phyloP scores from a whole-genome alignment of 148 eudicot species.

The Chenopodium berlandieri region DNA sequence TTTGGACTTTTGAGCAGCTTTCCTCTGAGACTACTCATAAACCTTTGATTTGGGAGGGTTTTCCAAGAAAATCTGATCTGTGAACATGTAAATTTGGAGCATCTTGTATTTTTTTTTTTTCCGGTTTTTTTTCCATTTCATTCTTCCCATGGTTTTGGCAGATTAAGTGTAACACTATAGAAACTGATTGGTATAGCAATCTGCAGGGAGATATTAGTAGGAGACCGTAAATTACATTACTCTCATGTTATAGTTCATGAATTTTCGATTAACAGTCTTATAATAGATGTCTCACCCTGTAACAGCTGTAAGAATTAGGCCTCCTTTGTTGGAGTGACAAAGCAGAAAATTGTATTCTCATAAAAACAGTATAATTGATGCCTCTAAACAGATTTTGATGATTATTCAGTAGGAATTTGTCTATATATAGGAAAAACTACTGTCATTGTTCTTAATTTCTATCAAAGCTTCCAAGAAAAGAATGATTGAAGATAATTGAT shows the following conservation, averaged over 20 bases:
- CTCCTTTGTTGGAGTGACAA: not conserved
- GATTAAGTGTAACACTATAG: conserved; percentile 18
- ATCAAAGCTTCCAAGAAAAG: not conserved
- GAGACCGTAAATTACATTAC: not conserved
- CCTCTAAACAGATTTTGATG: not conserved
- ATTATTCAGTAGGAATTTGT: not conserved
- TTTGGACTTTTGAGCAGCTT: not conserved
- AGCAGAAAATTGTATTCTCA: no score
- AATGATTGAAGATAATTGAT: not conserved
- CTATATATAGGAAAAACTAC: not conserved
- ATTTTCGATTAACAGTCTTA: not conserved
- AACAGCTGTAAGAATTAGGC: not conserved
- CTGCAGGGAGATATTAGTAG: conserved; percentile 10
- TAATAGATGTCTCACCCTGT: not conserved
- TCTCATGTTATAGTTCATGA: not conserved
- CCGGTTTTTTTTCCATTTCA: not conserved
- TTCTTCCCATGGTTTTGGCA: conserved; percentile 14
- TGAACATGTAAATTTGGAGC: conserved; percentile 27
- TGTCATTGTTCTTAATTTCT: no score
- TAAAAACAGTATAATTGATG: no score
- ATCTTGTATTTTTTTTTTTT: conserved; percentile 25
- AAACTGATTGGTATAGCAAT: conserved; percentile 20
- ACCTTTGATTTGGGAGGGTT: conserved; percentile 7
- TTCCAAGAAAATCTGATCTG: conserved; percentile 14
- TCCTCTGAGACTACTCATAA: not conserved